A percentile compares a stretch with the other conserved stretches of the same genome.
Evolutionary conservation across 2,329 filamentous ascomycete genomes (phyloP).

Genomic region (Emergomyces orientalis): DNA sequence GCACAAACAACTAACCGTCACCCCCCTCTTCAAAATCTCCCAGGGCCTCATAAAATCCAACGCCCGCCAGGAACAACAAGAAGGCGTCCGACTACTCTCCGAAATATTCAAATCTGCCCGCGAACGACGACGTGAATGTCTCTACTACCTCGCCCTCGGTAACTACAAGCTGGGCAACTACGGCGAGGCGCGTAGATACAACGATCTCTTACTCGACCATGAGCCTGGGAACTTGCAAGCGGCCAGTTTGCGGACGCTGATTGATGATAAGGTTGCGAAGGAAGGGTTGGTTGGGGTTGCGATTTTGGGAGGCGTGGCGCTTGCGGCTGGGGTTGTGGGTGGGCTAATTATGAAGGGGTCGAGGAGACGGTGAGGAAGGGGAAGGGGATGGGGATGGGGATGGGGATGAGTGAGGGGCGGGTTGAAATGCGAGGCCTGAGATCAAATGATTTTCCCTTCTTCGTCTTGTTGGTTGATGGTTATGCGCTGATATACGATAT

Average conservation of each 20-base stretch:
- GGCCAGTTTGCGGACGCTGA: constrained; percentile 70
- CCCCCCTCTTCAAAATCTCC: background rate
- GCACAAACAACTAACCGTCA: background rate
- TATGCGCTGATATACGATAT: background rate
- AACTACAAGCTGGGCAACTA: constrained; percentile 99
- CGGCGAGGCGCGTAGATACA: constrained; percentile 86
- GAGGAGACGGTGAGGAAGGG: constrained; percentile 44
- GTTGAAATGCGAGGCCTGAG: too few species aligned
- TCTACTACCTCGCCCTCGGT: constrained; percentile 93
- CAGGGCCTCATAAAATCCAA: constrained; percentile 93
- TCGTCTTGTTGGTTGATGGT: background rate
- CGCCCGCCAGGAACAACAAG: constrained; percentile 75
- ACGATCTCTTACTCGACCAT: constrained; percentile 81
- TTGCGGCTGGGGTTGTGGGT: constrained; percentile 87
- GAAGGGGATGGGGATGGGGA: too few species aligned
- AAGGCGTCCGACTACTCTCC: constrained; percentile 83
- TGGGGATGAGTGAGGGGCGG: too few species aligned
- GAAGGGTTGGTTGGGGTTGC: constrained; percentile 91
- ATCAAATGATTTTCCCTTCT: background rate
- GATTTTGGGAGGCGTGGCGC: constrained; percentile 84
- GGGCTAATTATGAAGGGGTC: constrained; percentile 73
- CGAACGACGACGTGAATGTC: constrained; percentile 89
- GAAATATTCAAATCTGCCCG: constrained; percentile 93
- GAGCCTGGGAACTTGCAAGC: constrained; percentile 90
- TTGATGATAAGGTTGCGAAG: constrained; percentile 92